Conservation (phyloP, 2,329 filamentous ascomycete genomes). For the Cercospora zeae-maydis region DNA sequence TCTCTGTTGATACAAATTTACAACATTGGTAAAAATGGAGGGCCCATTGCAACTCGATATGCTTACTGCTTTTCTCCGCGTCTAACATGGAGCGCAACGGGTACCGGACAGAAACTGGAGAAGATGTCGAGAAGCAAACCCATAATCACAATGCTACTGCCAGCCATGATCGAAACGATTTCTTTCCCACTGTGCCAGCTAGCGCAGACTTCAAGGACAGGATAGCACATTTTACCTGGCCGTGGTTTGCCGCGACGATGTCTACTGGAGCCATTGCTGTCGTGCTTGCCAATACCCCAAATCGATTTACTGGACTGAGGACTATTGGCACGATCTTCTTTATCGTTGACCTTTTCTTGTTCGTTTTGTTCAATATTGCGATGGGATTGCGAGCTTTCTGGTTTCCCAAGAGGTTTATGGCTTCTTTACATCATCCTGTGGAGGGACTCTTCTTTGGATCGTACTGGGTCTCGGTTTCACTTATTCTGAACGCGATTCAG, state of each 20-base stretch:
- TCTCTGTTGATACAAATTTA: background rate
- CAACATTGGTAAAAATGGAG: background rate
- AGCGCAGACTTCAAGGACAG: conserved; percentile 25
- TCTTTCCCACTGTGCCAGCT: conserved; percentile 14
- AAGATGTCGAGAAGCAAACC: background rate
- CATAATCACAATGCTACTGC: background rate
- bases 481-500: conserved; percentile 60
- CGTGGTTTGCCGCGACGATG: conserved; percentile 73
- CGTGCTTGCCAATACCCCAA: conserved; percentile 62
- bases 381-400: conserved; percentile 62
- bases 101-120: background rate
- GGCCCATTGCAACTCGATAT: background rate
- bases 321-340: conserved; percentile 66
- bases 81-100: background rate
- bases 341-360: conserved; percentile 64
- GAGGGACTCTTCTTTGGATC: conserved; percentile 72
- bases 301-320: conserved; percentile 59
- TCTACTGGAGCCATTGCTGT: conserved; percentile 67
- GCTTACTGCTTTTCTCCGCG: background rate
- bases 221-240: conserved; percentile 43
- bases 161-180: background rate
- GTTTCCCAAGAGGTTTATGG: conserved; percentile 53
- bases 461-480: conserved; percentile 65
- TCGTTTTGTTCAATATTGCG: conserved; percentile 52
- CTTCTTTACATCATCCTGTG: conserved; percentile 62